A percentile compares a stretch with the other conserved stretches of the same genome.
These are phyloP conservation scores for Nissolia schottii DNA, from an alignment of 306 rosid species.

Conservation along the genomic window DNA sequence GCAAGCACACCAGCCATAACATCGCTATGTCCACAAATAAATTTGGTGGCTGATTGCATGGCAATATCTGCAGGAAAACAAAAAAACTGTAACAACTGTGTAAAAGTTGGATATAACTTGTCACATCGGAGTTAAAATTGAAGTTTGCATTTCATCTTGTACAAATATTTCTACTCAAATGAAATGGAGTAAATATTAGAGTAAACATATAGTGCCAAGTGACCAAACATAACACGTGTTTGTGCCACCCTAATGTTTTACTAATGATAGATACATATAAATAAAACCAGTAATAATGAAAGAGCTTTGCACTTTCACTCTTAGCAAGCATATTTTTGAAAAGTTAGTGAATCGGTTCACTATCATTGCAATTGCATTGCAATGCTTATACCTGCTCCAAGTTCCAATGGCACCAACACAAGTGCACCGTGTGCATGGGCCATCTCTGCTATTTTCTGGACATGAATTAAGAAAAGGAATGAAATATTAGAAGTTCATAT, in stretches of 20 bases:
- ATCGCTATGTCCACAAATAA: constrained; percentile 89
- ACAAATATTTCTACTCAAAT: constrained; percentile 9
- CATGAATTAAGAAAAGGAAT: constrained; percentile 3
- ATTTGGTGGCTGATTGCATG: constrained; percentile 95
- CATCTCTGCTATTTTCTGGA: constrained; percentile 74
- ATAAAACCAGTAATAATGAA: background rate
- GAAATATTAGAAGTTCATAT: background rate
- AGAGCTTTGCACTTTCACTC: background rate
- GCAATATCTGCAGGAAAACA: constrained; percentile 61
- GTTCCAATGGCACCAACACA: constrained; percentile 81
- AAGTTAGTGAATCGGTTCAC: background rate
- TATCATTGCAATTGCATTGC: background rate
- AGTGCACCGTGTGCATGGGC: constrained; percentile 80
- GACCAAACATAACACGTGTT: background rate
- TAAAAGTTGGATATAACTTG: background rate
- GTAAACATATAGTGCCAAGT: background rate
- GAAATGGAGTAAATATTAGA: background rate
- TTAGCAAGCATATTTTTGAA: background rate
- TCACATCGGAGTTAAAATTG: background rate
- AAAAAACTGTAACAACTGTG: background rate
- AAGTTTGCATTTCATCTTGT: background rate
- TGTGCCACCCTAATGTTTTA: background rate
- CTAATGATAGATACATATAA: background rate
- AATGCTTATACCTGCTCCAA: constrained; percentile 82
- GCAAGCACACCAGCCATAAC: constrained; percentile 95